Evolutionary conservation across 2,329 filamentous ascomycete genomes (phyloP), one percentile per base, ranked within the genome.

Genomic region (Cadophora sp.): DNA sequence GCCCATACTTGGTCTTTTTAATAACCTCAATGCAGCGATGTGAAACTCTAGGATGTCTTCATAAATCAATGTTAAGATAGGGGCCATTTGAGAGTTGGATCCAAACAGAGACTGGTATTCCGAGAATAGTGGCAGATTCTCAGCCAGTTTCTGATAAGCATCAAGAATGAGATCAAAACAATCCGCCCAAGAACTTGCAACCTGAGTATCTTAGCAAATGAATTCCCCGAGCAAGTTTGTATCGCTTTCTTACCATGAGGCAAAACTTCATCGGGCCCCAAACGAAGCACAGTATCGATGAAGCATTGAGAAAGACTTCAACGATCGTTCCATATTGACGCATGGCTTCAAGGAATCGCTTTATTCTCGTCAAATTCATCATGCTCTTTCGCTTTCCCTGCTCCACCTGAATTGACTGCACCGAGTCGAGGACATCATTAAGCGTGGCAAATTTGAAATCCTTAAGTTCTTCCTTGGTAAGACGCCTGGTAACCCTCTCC

Each of bases 31-130:
- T 0, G 78, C 76, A 39, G 73, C 66, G 22, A 71, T 67, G 66
- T 81, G 79, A 62, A 81, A 81, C 3, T 78, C 76, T 0, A 81
- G 67, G 20, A 79, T 78, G 59, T 81, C 80, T 14, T 75, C 70
- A 53, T 78, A 81, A 11, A 81, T 79, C 20, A 75, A 18, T 30
- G 68, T 70, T 0, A 81, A 70, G 20, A 77, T 71, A 1, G 69
- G 66, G 4, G 67, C 64, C 74, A 82, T 76, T 13, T 77, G 65
- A 0, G 67, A 56, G 22, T 74, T 75, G 1, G 73, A 56, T 22
- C 66, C 56, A 62, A 81, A 79, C 0, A 79, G 51, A 4, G 62
- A 36, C 33, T 77, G 70, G 39, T 80, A 80, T 22, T 77, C 68
- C 7, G 64, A 3, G 1, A 82, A 66, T 7, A 79, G 66, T 18